Conservation (phyloP, 345 rosid species). For the Hypericum androsaemum region DNA sequence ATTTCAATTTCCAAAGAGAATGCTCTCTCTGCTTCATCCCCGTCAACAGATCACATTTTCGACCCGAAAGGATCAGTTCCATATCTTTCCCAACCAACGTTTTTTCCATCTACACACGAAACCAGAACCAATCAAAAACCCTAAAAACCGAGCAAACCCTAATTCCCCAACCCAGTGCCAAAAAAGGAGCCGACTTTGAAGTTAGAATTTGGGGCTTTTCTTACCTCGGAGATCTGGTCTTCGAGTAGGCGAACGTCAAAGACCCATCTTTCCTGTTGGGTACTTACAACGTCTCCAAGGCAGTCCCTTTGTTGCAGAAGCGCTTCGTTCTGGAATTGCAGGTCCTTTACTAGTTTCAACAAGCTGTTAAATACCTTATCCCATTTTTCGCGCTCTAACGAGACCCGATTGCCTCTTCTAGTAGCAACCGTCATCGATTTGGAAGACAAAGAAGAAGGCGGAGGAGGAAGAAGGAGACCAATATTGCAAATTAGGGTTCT, state of each 20-base stretch:
- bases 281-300: slow-evolving; percentile 42
- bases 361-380: slow-evolving; percentile 37
- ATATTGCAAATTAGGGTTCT: neutral
- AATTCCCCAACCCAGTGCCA: slow-evolving; percentile 23
- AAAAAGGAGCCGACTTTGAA: slow-evolving; percentile 11
- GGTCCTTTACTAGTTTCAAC: slow-evolving; percentile 41
- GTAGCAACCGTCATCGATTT: slow-evolving; percentile 13
- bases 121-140: neutral
- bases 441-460: neutral
- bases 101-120: slow-evolving; percentile 31
- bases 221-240: slow-evolving; percentile 44
- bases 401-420: slow-evolving; percentile 14
- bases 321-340: slow-evolving; percentile 55
- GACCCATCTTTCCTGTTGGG: slow-evolving; percentile 34
- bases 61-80: slow-evolving; percentile 32
- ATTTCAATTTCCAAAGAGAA: slow-evolving; percentile 37
- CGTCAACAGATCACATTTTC: slow-evolving; percentile 42
- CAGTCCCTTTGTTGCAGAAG: slow-evolving; percentile 48
- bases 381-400: slow-evolving; percentile 50
- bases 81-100: slow-evolving; percentile 34
- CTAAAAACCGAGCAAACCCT: slow-evolving; percentile 8
- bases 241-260: slow-evolving; percentile 39
- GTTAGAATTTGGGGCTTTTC: neutral
- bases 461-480: neutral
- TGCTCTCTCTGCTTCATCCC: slow-evolving; percentile 51